A percentile compares a stretch with the other conserved stretches of the same genome.
Conservation (phyloP, 805 yeast species). For the Barnettozyma botsteinii region DNA sequence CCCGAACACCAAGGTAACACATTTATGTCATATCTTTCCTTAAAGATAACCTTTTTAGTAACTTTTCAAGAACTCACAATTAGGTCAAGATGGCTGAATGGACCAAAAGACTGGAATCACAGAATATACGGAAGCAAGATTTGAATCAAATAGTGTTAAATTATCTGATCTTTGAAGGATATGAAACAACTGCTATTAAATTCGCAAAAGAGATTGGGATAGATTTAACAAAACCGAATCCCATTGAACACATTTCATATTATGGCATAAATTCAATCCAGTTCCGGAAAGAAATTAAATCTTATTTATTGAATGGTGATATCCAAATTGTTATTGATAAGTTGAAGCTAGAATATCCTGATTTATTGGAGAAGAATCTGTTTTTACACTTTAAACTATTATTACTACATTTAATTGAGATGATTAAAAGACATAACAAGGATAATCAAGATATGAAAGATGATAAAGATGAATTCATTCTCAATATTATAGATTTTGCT, state of each 20-base stretch:
- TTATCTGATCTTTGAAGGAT: constrained; percentile 74
- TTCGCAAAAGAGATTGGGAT: constrained; percentile 28
- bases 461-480: constrained; percentile 44
- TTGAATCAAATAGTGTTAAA: constrained; percentile 49
- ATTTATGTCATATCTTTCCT: too few relatives aligned
- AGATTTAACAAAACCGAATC: constrained; percentile 21
- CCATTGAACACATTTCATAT: constrained; percentile 3
- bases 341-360: constrained; percentile 57
- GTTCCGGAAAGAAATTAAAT: constrained; percentile 48
- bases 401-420: constrained; percentile 70
- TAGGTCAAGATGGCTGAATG: constrained; percentile 1
- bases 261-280: constrained; percentile 36
- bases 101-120: not conserved
- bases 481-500: constrained; percentile 51
- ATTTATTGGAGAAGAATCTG: constrained; percentile 56
- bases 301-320: constrained; percentile 50
- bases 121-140: not conserved
- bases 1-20: too few relatives aligned
- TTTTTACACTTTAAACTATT: constrained; percentile 66
- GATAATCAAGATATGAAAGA: constrained; percentile 18
- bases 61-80: too few relatives aligned
- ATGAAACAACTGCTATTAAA: constrained; percentile 55
- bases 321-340: constrained; percentile 52
- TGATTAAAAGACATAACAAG: constrained; percentile 45
- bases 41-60: too few relatives aligned